Evolutionary conservation across 2,329 filamentous ascomycete genomes (phyloP), one percentile per base, ranked within the genome.

Genomic region (Phialemoniopsis sp.): DNA sequence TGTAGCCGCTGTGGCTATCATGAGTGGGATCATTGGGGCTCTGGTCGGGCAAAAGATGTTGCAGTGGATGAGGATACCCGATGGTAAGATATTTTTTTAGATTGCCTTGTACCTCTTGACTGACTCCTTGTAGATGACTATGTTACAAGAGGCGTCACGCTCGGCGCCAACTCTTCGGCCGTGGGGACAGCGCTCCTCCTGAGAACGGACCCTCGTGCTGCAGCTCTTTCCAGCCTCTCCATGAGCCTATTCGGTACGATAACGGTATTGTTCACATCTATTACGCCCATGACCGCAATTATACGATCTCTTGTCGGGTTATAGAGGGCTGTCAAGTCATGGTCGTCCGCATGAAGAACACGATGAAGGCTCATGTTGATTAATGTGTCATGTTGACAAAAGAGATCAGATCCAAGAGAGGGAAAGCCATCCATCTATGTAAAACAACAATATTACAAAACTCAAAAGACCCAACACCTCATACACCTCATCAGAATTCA

Each of bases 241-340:
- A 81, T 82, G 78, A 75, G 70, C 37, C 47, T 81, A 8, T 80
- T 82, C 48, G 76, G 77, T 8, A 75, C 76, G 3, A 70, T 80
- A 10, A 80, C 74, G 0, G 68, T 81, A 13, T 57, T 77, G 5
- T 68, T 80, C 47, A 80, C 76, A 2, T 76, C 75, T 1, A 69
- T 81, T 29, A 74, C 76, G 10, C 65, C 69, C 1, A 65, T 79
- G 21, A 70, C 69, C 0, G 61, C 56, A 10, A 59, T 70, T 3
- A 60, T 81, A 14, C 59, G 65, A 38, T 64, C 66, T 2, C 53
- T 76, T 16, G 74, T 76, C 16, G 67, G 65, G 7, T 46, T 72
- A 8, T 66, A 26, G 21, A 26, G n/a, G n/a, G n/a, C 21, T 26
- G 6, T 6, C 10, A 26, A 10, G 10, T 26, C 21, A 26, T 26